phyloP scores from a whole-genome alignment of 805 yeast genomes.

The Myxozyma mucilagina region DNA sequence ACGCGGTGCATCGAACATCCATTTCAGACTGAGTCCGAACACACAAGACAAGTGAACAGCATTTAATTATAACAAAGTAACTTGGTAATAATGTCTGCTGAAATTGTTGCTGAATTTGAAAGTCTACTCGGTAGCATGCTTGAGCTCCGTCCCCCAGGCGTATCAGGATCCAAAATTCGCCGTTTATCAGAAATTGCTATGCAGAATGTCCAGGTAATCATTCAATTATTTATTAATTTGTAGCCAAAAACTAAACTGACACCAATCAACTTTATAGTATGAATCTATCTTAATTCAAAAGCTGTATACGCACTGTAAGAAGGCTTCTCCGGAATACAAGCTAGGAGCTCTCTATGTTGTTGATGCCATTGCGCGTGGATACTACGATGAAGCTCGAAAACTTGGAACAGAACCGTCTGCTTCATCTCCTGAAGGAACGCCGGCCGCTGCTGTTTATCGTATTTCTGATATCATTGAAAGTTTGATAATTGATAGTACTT shows the following conservation, averaged over 20 bases:
- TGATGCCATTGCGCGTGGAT: slow-evolving; percentile 88
- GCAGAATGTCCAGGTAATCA: slow-evolving; percentile 53
- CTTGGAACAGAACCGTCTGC: slow-evolving; percentile 44
- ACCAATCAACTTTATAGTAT: slow-evolving; percentile 34
- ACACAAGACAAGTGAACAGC: not conserved
- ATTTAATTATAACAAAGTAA: not conserved
- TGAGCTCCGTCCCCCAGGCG: slow-evolving; percentile 66
- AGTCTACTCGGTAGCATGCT: slow-evolving; percentile 30
- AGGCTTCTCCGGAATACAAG: slow-evolving; percentile 76
- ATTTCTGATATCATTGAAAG: slow-evolving; percentile 65
- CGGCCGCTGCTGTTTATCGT: slow-evolving; percentile 68
- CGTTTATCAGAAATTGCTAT: slow-evolving; percentile 77
- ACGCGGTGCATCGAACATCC: not conserved
- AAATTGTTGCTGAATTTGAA: slow-evolving; percentile 32
- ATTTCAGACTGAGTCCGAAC: not conserved
- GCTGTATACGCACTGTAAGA: slow-evolving; percentile 66
- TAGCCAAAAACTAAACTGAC: slow-evolving; percentile 5
- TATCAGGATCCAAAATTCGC: slow-evolving; percentile 92
- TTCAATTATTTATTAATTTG: not conserved
- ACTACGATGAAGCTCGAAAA: slow-evolving; percentile 69
- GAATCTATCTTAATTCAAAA: slow-evolving; percentile 59
- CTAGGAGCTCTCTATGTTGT: slow-evolving; percentile 88
- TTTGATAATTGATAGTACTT: slow-evolving; percentile 62
- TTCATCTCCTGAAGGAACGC: slow-evolving; percentile 59
- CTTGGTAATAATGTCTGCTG: slow-evolving; percentile 6